Evolutionary conservation across 202 grass and related monocot genomes (phyloP).

Genomic region (Schoenoplectus tabernaemontani): DNA sequence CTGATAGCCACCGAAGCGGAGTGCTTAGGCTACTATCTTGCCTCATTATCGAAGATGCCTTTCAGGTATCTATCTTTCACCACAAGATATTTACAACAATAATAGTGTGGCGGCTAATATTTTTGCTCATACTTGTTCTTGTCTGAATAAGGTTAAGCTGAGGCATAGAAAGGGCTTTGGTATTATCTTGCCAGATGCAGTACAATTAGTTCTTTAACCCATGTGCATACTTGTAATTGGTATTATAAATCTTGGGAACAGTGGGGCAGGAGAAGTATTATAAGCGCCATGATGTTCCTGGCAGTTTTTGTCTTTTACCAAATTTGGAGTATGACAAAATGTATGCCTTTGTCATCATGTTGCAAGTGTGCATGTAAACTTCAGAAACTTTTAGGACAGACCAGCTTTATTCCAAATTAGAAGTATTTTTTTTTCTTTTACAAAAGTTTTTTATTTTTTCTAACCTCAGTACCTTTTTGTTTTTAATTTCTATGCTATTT

Average conservation of each 20-base stretch:
- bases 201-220: not conserved
- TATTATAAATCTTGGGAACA: not conserved
- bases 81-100: conserved; percentile 1
- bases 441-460: not conserved
- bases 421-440: not conserved
- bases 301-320: not conserved
- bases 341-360: not conserved
- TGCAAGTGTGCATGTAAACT: not conserved
- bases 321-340: not conserved
- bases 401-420: not conserved
- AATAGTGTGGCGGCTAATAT: not conserved
- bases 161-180: not conserved
- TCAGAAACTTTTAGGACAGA: not conserved
- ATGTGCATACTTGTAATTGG: not conserved
- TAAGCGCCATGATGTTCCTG: no score
- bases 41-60: conserved; percentile 94
- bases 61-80: conserved; percentile 54
- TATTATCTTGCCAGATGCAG: not conserved
- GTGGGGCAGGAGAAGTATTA: no score
- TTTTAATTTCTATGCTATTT: not conserved
- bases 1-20: conserved; percentile 72
- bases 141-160: not conserved
- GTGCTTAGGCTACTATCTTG: conserved; percentile 79
- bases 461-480: not conserved
- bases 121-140: not conserved